phyloP scores from a whole-genome alignment of 306 rosid genomes.

The Vigna mungo region DNA sequence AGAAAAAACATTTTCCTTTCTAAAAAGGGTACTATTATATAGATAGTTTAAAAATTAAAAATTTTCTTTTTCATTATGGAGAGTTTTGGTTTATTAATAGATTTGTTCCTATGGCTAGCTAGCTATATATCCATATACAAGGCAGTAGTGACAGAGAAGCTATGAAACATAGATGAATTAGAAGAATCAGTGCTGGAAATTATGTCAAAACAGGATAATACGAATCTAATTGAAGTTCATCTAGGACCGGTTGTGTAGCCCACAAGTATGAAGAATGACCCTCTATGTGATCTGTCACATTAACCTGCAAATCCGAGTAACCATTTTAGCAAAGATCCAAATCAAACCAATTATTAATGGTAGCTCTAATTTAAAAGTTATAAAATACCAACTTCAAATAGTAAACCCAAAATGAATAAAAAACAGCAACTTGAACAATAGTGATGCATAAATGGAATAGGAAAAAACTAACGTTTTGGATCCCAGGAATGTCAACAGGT shows the following conservation, averaged over 20 bases:
- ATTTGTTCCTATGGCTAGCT: neutral
- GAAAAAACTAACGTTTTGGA: conserved; percentile 58
- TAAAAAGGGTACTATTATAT: neutral
- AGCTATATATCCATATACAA: neutral
- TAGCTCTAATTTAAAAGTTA: conserved; percentile 13
- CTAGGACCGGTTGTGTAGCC: conserved; percentile 73
- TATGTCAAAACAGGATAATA: conserved; percentile 73
- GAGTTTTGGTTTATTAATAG: neutral
- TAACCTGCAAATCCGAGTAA: conserved; percentile 66
- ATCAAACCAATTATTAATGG: conserved; percentile 19
- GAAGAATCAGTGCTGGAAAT: conserved; percentile 23
- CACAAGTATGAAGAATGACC: conserved; percentile 94
- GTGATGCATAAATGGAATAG: neutral
- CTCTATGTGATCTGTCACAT: conserved; percentile 72
- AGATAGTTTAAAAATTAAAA: neutral
- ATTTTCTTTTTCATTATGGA: neutral
- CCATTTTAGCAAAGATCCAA: conserved; percentile 27
- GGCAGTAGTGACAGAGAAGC: neutral
- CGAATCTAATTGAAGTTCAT: conserved; percentile 70
- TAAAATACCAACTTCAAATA: conserved; percentile 13
- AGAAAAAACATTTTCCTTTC: too few species aligned
- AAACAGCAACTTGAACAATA: conserved; percentile 5
- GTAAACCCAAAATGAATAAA: neutral
- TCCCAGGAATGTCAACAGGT: conserved; percentile 62
- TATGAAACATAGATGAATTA: neutral